Evolutionary conservation across 768 basidiomycete genomes (phyloP).

Genomic region (Boletus rubescentipes): DNA sequence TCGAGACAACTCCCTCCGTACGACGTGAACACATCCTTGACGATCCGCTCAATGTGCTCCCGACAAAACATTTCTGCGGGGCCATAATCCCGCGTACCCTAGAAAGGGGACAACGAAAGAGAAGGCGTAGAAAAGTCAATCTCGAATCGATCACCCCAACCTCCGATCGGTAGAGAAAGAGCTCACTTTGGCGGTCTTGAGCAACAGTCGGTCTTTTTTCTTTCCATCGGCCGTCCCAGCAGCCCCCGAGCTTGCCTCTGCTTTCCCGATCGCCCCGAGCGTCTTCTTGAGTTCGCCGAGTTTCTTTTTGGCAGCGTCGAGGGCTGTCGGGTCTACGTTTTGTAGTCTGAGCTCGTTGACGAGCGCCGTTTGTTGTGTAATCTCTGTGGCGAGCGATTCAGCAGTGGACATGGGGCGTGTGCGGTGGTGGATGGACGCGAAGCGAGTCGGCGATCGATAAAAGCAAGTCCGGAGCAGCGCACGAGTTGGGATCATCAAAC

Average conservation of each 20-base stretch:
- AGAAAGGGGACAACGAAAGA: neutral
- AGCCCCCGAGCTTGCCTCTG: slow-evolving; percentile 28
- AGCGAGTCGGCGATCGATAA: slow-evolving; percentile 36
- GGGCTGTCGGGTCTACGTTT: slow-evolving; percentile 45
- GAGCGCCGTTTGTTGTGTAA: slow-evolving; percentile 53
- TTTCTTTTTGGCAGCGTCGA: slow-evolving; percentile 67
- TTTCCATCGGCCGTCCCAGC: slow-evolving; percentile 43
- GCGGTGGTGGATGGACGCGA: slow-evolving; percentile 11
- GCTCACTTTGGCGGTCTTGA: slow-evolving; percentile 93
- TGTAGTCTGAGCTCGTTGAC: slow-evolving; percentile 62
- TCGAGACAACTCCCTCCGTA: slow-evolving; percentile 93
- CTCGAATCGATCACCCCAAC: slow-evolving; percentile 18
- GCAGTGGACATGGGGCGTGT: slow-evolving; percentile 39
- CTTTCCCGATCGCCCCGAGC: slow-evolving; percentile 42
- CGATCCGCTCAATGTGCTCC: slow-evolving; percentile 82
- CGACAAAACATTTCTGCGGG: slow-evolving; percentile 92
- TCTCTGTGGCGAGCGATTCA: slow-evolving; percentile 51
- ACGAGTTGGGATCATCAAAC: slow-evolving; percentile 18
- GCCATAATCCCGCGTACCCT: slow-evolving; percentile 96
- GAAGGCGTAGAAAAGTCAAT: neutral
- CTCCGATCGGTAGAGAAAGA: neutral
- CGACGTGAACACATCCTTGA: slow-evolving; percentile 83
- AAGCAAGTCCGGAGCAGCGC: slow-evolving; percentile 17
- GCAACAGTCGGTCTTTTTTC: slow-evolving; percentile 67
- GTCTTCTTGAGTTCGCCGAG: slow-evolving; percentile 68